Conservation (phyloP, 352 stramenopile genomes). For the Phytophthora hybrid region DNA sequence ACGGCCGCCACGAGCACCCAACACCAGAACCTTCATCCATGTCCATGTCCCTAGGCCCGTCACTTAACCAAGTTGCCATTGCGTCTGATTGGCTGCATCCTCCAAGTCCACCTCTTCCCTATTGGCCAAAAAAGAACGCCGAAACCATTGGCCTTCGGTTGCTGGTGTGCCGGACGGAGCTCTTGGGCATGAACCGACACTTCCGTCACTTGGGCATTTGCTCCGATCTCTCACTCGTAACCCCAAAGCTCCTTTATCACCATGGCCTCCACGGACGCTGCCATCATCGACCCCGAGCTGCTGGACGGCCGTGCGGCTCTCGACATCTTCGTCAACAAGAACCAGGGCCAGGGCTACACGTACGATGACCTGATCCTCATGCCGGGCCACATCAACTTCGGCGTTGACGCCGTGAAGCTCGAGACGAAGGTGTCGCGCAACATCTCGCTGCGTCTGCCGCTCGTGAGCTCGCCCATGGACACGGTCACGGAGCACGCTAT, state of each 20-base stretch:
- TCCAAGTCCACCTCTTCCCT: background rate
- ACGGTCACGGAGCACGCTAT: conserved; percentile 99
- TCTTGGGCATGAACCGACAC: conserved; percentile 38
- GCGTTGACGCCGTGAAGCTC: conserved; percentile 91
- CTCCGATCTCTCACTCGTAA: conserved; percentile 17
- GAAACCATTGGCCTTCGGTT: conserved; percentile 58
- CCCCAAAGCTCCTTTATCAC: background rate
- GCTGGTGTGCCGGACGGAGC: background rate
- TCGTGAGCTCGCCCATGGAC: conserved; percentile 99
- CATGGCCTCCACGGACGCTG: conserved; percentile 37
- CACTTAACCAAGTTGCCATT: background rate
- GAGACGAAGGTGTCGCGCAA: conserved; percentile 94
- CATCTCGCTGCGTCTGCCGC: conserved; percentile 96
- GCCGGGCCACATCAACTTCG: conserved; percentile 79
- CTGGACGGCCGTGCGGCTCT: conserved; percentile 80
- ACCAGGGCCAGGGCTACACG: conserved; percentile 83
- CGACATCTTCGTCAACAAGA: conserved; percentile 90
- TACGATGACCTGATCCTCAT: conserved; percentile 89
- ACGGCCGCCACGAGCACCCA: background rate
- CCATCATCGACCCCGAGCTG: conserved; percentile 57
- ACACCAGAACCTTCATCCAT: background rate
- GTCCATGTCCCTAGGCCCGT: background rate
- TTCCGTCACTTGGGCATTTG: conserved; percentile 53
- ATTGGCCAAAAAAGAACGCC: conserved; percentile 53
- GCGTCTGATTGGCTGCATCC: conserved; percentile 28